These are phyloP conservation scores for Nemania sp. DNA, from an alignment of 2,329 filamentous ascomycete genomes.

Conservation along the genomic window DNA sequence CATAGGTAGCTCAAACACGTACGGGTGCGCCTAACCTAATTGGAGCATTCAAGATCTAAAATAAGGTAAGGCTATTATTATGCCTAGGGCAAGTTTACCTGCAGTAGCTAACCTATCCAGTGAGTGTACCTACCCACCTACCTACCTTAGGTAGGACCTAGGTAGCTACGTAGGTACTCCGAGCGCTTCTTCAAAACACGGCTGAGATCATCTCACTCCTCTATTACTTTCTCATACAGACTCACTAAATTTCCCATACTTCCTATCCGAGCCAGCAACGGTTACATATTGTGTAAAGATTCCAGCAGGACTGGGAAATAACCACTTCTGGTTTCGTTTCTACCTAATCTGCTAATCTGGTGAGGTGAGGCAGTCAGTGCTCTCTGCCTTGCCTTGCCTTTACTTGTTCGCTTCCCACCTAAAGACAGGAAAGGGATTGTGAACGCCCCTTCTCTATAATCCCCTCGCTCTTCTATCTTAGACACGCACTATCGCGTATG, in stretches of 20 bases:
- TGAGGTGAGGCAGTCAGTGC: slow-evolving; percentile 1
- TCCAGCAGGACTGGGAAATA: slow-evolving; percentile 7
- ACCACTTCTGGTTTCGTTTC: not conserved
- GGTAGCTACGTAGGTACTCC: not conserved
- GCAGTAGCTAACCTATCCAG: too few relatives aligned
- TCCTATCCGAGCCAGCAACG: not conserved
- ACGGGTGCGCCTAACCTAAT: too few relatives aligned
- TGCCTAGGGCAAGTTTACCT: too few relatives aligned
- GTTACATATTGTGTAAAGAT: slow-evolving; percentile 4
- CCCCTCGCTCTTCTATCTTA: slow-evolving; percentile 2
- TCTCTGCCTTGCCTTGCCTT: not conserved
- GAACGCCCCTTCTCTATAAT: not conserved
- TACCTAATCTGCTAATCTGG: not conserved
- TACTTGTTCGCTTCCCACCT: not conserved
- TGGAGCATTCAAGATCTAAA: too few relatives aligned
- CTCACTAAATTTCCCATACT: slow-evolving; percentile 9
- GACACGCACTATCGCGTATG: not conserved
- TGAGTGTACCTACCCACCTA: slow-evolving; percentile 1
- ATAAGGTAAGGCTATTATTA: too few relatives aligned
- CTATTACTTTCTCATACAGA: not conserved
- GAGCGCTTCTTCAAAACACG: not conserved
- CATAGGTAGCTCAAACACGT: not conserved
- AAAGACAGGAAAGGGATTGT: slow-evolving; percentile 12
- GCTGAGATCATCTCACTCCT: not conserved
- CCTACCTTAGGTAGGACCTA: too few relatives aligned